phyloP scores from a whole-genome alignment of 179 eudicot genomes.

The Beta macrorhiza region DNA sequence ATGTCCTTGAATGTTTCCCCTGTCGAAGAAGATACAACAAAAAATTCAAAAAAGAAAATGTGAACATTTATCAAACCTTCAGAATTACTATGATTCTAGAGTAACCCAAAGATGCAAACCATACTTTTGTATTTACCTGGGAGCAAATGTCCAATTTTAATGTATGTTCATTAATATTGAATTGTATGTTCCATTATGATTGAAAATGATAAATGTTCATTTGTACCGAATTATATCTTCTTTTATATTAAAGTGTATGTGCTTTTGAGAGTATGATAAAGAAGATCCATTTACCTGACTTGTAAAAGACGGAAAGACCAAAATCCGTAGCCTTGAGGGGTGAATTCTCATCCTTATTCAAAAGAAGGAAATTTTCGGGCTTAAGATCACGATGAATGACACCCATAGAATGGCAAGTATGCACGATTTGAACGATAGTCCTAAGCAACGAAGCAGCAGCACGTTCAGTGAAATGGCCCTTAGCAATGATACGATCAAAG shows the following conservation, averaged over 20 bases:
- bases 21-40: slow-evolving; percentile 9
- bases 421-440: slow-evolving; percentile 70
- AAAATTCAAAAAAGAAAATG: not conserved
- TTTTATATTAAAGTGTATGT: no score
- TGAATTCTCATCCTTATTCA: slow-evolving; percentile 62
- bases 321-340: slow-evolving; percentile 82
- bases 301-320: slow-evolving; percentile 73
- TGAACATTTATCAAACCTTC: not conserved
- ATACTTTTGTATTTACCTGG: no score
- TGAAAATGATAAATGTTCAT: no score
- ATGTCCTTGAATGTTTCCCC: slow-evolving; percentile 57
- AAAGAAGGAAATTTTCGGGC: slow-evolving; percentile 67
- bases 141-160: no score
- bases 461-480: slow-evolving; percentile 67
- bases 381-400: slow-evolving; percentile 77
- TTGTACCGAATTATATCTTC: no score
- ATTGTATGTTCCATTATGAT: no score
- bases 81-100: not conserved
- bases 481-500: slow-evolving; percentile 66
- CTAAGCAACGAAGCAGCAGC: slow-evolving; percentile 68
- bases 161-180: no score
- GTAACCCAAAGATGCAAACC: not conserved
- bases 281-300: slow-evolving; percentile 41
- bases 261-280: not conserved
- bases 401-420: slow-evolving; percentile 77